Evolutionary conservation across 1,284 basidiomycete species (phyloP).

Genomic region (Cryptococcus depauperatus): DNA sequence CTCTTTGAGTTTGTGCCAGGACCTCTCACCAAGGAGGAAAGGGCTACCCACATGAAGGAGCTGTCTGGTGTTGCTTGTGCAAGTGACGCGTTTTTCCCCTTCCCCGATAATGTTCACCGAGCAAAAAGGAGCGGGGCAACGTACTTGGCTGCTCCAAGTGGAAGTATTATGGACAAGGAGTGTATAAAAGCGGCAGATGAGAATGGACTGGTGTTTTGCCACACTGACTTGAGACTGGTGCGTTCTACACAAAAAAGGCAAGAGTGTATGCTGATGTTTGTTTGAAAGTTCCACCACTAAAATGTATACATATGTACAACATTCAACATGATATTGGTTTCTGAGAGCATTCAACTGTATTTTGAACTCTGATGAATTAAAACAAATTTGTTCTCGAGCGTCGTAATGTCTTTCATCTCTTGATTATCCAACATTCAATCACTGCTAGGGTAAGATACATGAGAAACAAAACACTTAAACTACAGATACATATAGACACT

Average conservation of each 20-base stretch:
- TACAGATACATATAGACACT: no score
- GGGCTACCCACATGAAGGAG: conserved; percentile 60
- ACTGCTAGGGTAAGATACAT: no score
- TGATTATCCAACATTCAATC: no score
- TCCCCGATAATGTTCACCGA: conserved; percentile 95
- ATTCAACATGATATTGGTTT: conserved; percentile 1
- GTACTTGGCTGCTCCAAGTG: conserved; percentile 89
- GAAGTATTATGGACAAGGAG: conserved; percentile 94
- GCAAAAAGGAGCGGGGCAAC: conserved; percentile 82
- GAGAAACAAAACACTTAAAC: no score
- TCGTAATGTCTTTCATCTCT: no score
- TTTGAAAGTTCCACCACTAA: conserved; percentile 7
- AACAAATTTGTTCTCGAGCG: no score
- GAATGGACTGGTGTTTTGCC: conserved; percentile 76
- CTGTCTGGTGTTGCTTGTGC: conserved; percentile 83
- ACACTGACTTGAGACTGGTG: conserved; percentile 58
- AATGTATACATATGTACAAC: background rate
- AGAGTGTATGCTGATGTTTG: conserved; percentile 1
- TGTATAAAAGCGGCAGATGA: conserved; percentile 92
- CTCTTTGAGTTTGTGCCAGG: conserved; percentile 70
- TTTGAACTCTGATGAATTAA: no score
- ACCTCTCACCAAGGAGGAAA: conserved; percentile 64
- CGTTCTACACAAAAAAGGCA: background rate
- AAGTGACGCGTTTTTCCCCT: conserved; percentile 98
- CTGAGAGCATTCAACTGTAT: conserved; percentile 5